Base-by-base conservation (phyloP, 768 basidiomycete genomes). In the Leccinum fibrillosum region DNA sequence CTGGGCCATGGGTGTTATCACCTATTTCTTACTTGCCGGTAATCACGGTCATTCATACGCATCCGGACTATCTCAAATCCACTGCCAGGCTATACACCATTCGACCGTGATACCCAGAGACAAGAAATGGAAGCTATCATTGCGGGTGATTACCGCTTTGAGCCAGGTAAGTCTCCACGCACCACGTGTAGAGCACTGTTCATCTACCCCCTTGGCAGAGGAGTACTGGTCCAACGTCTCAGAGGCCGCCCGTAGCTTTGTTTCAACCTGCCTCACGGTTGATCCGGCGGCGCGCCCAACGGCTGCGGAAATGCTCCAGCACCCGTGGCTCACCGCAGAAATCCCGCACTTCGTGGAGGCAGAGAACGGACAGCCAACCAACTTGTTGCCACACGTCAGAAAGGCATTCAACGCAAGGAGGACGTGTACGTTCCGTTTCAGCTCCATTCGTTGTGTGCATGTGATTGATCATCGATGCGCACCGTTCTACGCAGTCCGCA, bases 1-100 rank as follows among this genome's bases (percentile, higher is more conserved):
- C 55, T 95, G 94, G 95, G 94, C 96, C 1, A 95, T 98, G 85
- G 96, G 96, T 39, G 96, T 99, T 51, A 95, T 99, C 73, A 91
- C 96, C 12, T 98, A 98, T 76, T 97, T 97, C 86, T 78, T 98
- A 4, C 86, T 98, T 26, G 87, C 86, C 53, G 86, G 85, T 69
- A 61, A 19, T 67, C 57, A 39, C 26, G 3, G 9, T n/a, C 35
- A 25, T 23, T 35, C 11, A 3, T 5, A 17, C 42, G 25, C 25
- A 26, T 47, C 42, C n/a, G 25, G 49, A 19, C 21, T 21, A 26
- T 35, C 50, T 59, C 15, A 61, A 12, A 15, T 51, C 10, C 17
- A 21, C 49, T 15, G 28, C 75, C 77, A 66, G 89, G 92, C 2
- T 95, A 98, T 77, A 99, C 97, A 5, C 97, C 97, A 1, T 99